Evolutionary conservation across 169 alveolate genomes (phyloP).

Genomic region (Theileria parva): DNA sequence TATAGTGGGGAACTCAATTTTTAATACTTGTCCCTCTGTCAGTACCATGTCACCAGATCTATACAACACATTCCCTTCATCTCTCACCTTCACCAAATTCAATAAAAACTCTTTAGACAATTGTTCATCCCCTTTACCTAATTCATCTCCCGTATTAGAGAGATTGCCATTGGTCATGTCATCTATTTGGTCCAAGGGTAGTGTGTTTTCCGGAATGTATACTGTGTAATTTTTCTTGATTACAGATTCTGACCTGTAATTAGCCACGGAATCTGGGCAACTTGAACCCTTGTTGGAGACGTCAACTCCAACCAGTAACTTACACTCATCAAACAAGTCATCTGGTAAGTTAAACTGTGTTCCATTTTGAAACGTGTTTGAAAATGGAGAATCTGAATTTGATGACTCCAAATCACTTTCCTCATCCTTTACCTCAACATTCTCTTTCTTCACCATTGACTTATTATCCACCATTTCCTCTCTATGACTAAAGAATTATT

Average conservation of each 20-base stretch:
- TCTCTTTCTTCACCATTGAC: background rate
- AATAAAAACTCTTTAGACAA: background rate
- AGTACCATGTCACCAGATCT: background rate
- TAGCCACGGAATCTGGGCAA: conserved; percentile 18
- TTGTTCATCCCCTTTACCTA: background rate
- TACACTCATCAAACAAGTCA: conserved; percentile 27
- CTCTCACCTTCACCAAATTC: conserved; percentile 7
- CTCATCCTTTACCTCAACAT: background rate
- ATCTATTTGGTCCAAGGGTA: background rate
- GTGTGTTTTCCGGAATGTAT: background rate
- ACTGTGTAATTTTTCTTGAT: conserved; percentile 16
- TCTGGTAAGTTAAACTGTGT: conserved; percentile 7
- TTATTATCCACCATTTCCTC: background rate
- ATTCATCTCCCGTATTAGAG: background rate
- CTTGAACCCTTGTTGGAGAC: background rate
- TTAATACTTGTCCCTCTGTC: conserved; percentile 30
- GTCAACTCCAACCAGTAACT: conserved; percentile 17
- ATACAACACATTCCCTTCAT: conserved; percentile 16
- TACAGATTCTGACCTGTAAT: conserved; percentile 30
- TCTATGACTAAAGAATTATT: background rate
- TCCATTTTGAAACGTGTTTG: background rate
- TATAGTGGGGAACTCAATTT: conserved; percentile 34
- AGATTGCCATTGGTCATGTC: background rate
- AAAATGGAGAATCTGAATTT: background rate
- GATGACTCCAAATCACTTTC: conserved; percentile 15